phyloP scores from a whole-genome alignment of 164 flowering plant species.

The Saururus chinensis region DNA sequence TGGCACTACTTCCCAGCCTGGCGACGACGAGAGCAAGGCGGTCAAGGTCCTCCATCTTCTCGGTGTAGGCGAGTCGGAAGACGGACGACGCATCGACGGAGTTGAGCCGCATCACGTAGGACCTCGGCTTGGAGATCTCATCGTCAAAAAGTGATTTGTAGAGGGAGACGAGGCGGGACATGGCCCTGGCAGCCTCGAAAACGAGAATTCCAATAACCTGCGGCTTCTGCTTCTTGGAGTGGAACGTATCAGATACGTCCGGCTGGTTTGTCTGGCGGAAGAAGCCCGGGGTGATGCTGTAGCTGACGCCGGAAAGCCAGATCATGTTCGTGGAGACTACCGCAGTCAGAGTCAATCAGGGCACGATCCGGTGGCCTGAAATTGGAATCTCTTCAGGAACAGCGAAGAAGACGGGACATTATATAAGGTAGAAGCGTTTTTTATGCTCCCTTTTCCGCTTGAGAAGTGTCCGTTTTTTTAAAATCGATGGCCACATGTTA shows the following conservation, averaged over 20 bases:
- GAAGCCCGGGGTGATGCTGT: constrained; percentile 8
- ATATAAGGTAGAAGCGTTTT: too few relatives aligned
- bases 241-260: background rate
- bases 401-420: too few relatives aligned
- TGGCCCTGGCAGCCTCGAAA: constrained; percentile 64
- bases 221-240: background rate
- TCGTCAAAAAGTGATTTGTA: constrained; percentile 50
- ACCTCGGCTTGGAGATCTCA: constrained; percentile 31
- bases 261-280: background rate
- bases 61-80: constrained; percentile 48
- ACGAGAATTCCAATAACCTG: constrained; percentile 45
- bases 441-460: too few relatives aligned
- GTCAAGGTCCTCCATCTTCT: constrained; percentile 56
- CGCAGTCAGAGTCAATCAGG: background rate
- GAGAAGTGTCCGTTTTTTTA: too few relatives aligned
- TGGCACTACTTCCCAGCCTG: constrained; percentile 37
- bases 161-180: constrained; percentile 55
- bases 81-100: constrained; percentile 47
- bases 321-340: constrained; percentile 5
- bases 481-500: too few relatives aligned
- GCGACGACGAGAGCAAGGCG: constrained; percentile 30
- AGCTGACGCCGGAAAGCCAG: constrained; percentile 16
- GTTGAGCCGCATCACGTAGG: constrained; percentile 26
- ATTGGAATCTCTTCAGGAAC: too few relatives aligned
- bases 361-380: too few relatives aligned